Conservation (phyloP, 805 yeast genomes). For the Suhomyces sp. region DNA sequence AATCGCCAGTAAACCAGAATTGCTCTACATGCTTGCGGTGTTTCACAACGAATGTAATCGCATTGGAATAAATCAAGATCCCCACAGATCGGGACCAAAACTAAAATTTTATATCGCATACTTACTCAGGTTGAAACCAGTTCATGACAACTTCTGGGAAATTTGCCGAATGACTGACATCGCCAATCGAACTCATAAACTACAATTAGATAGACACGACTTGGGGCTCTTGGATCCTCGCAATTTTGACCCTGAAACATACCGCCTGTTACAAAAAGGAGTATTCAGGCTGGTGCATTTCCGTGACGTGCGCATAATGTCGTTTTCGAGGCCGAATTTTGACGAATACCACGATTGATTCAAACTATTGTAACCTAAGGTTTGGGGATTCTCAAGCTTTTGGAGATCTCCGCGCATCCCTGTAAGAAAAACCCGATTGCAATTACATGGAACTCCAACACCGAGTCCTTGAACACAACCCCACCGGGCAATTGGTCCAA, state of each 20-base stretch:
- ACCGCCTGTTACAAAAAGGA: slow-evolving; percentile 28
- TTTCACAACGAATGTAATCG: slow-evolving; percentile 32
- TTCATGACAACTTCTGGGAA: slow-evolving; percentile 40
- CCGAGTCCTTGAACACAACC: slow-evolving; percentile 47
- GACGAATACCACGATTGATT: background rate
- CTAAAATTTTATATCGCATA: slow-evolving; percentile 20
- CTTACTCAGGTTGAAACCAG: slow-evolving; percentile 21
- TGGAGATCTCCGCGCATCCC: slow-evolving; percentile 90
- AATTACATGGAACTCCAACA: slow-evolving; percentile 73
- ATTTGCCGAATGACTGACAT: slow-evolving; percentile 28
- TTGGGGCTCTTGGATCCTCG: slow-evolving; percentile 41
- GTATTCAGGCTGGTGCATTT: slow-evolving; percentile 21
- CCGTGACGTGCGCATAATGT: slow-evolving; percentile 18
- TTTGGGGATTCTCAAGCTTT: slow-evolving; percentile 88
- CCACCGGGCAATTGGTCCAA: slow-evolving; percentile 66
- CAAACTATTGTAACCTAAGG: slow-evolving; percentile 38
- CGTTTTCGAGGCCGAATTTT: slow-evolving; percentile 12
- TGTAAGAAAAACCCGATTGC: slow-evolving; percentile 63
- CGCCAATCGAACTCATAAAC: slow-evolving; percentile 28
- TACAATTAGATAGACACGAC: slow-evolving; percentile 20
- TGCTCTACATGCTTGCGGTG: slow-evolving; percentile 26
- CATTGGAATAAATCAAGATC: slow-evolving; percentile 23
- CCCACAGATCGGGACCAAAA: slow-evolving; percentile 8
- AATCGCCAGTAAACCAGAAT: slow-evolving; percentile 26
- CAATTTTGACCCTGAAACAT: slow-evolving; percentile 27